Evolutionary conservation across 2,329 filamentous ascomycete species (phyloP).

Genomic region (Cadophora sp.): DNA sequence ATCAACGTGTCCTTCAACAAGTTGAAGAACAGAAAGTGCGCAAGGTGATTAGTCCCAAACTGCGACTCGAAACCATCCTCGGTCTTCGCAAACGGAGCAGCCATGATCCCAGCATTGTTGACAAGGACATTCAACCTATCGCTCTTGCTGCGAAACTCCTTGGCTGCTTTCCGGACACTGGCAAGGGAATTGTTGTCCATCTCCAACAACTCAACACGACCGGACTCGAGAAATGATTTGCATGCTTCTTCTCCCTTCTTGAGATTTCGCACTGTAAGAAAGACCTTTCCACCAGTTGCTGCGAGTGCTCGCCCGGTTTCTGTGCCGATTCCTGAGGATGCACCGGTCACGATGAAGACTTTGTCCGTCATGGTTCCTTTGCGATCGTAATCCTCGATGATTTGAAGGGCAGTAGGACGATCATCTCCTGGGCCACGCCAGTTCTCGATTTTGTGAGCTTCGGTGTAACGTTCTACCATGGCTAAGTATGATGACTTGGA

Average conservation of each 20-base stretch:
- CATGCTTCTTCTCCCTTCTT: slow-evolving; percentile 45
- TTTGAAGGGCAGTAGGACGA: slow-evolving; percentile 46
- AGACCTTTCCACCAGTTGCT: slow-evolving; percentile 48
- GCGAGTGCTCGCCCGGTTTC: slow-evolving; percentile 48
- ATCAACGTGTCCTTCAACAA: slow-evolving; percentile 55
- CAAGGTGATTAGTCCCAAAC: slow-evolving; percentile 60
- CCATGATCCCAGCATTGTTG: slow-evolving; percentile 41
- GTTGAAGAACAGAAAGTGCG: slow-evolving; percentile 60
- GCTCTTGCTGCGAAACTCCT: slow-evolving; percentile 41
- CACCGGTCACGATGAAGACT: slow-evolving; percentile 49
- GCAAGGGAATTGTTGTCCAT: slow-evolving; percentile 47
- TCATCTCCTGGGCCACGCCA: slow-evolving; percentile 43
- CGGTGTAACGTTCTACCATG: slow-evolving; percentile 22
- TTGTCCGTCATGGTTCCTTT: slow-evolving; percentile 49
- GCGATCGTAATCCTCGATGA: slow-evolving; percentile 40
- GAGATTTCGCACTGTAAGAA: slow-evolving; percentile 46
- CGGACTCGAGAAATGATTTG: slow-evolving; percentile 48
- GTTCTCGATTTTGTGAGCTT: slow-evolving; percentile 27
- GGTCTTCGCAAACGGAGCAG: slow-evolving; percentile 41
- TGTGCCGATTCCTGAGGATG: slow-evolving; percentile 48
- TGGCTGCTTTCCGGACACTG: slow-evolving; percentile 44
- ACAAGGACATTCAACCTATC: slow-evolving; percentile 44
- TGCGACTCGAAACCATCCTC: slow-evolving; percentile 58
- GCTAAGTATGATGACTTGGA: no score
- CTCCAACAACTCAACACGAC: slow-evolving; percentile 44